Conservation (phyloP, 2,329 filamentous ascomycete species). For the Fusarium guadeloupense region DNA sequence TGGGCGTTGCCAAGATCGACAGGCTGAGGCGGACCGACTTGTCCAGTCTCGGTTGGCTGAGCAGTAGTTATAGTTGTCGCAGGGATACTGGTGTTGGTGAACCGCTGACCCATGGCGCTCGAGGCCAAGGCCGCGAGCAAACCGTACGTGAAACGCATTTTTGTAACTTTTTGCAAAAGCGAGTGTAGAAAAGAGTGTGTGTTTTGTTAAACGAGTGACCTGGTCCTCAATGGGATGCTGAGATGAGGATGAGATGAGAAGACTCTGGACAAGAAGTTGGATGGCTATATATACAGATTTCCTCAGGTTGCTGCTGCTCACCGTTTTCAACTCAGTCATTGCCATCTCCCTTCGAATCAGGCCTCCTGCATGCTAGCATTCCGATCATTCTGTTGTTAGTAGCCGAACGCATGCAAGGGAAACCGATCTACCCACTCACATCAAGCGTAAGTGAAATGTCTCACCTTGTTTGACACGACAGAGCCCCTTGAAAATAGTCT, state of each 20-base stretch:
- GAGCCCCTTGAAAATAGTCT: slow-evolving; percentile 1
- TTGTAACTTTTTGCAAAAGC: slow-evolving; percentile 8
- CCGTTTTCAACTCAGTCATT: not conserved
- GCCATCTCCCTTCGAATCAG: not conserved
- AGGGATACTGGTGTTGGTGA: slow-evolving; percentile 26
- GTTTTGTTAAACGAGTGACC: slow-evolving; percentile 31
- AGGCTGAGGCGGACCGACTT: fast-evolving
- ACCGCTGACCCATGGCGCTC: slow-evolving; percentile 23
- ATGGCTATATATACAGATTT: slow-evolving; percentile 22
- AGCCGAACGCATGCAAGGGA: slow-evolving; percentile 33
- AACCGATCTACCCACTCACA: not conserved
- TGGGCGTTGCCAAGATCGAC: not conserved
- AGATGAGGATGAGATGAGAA: slow-evolving; percentile 30
- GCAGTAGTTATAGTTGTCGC: not conserved
- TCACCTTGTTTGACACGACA: slow-evolving; percentile 9
- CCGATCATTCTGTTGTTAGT: not conserved
- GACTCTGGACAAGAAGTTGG: slow-evolving; percentile 3
- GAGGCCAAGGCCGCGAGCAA: slow-evolving; percentile 27
- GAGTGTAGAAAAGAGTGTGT: slow-evolving; percentile 16
- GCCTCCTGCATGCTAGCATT: slow-evolving; percentile 24
- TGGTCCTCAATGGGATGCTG: slow-evolving; percentile 29
- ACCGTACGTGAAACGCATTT: slow-evolving; percentile 24
- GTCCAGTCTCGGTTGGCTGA: too few species aligned
- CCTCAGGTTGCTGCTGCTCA: not conserved
- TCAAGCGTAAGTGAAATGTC: slow-evolving; percentile 7